Base-by-base conservation (phyloP, 1,284 basidiomycete genomes). In the Ceratobasidium papillatum region DNA sequence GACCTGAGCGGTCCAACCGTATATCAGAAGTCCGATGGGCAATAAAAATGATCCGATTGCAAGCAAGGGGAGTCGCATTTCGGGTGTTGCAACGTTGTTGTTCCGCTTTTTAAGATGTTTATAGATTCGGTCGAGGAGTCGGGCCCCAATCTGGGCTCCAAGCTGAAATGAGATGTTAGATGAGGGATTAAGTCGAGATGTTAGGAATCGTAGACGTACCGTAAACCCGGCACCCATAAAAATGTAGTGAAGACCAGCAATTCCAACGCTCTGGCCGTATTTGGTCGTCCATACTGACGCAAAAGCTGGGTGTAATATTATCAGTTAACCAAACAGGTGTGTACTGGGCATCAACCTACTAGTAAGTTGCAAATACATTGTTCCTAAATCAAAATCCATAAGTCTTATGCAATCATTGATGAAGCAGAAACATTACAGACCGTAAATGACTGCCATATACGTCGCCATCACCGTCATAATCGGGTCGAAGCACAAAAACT, bases 191-290 rank as follows among this genome's bases (percentile, higher is more conserved):
- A 34, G 3, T 4, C 34, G 25, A 38, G 51, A n/a, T 27, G 34
- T 7, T 5, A 49, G 2, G 22, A 38, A 45, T 47, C 11, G 1
- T 3, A 12, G 43, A 52, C 72, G 34, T 47, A 76, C 73, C 11
- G 77, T 77, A 32, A 78, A 74, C 22, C 78, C 78, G 12, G 76
- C 52, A 8, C 78, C 79, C 17, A 83, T 78, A 14, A 82, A 78
- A 56, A 83, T 78, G 71, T 83, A 84, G 75, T 83, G 80, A 27
- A 83, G 77, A 0, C 81, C 81, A 0, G 82, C 81, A 43, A 84
- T 82, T 0, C 82, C 82, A n/a, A 79, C 76, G 4, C 64, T 68
- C 68, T 83, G 78, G 59, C 79, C 74, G 76, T 83, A 84, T 8
- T 77, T 76, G 30, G 68, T 59, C 14, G 75, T 71, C 73, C 82